Conservation (phyloP, 1,139 yeast genomes). For the Taiozyma sp. region DNA sequence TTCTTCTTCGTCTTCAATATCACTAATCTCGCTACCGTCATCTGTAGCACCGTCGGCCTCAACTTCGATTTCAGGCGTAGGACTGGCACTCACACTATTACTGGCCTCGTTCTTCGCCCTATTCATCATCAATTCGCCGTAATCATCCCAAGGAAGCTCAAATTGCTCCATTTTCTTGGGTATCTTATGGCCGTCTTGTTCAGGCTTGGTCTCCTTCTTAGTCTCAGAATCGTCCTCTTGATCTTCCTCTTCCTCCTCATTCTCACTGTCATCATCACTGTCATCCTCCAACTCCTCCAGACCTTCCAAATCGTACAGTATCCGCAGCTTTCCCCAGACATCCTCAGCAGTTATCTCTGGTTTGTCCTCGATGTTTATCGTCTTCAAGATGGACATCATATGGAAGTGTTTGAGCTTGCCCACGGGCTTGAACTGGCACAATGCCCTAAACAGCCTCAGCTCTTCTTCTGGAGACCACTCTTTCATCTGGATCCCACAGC, state of each 20-base stretch:
- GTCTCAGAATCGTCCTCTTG: constrained; percentile 13
- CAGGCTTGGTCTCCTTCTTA: constrained; percentile 11
- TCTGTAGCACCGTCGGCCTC: constrained; percentile 4
- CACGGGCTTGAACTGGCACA: constrained; percentile 67
- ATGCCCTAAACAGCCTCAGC: constrained; percentile 56
- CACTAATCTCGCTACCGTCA: constrained; percentile 10
- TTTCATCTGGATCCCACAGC: neutral
- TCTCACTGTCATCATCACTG: constrained; percentile 23
- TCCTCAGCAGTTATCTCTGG: constrained; percentile 41
- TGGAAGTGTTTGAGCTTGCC: constrained; percentile 52
- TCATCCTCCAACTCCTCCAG: constrained; percentile 49
- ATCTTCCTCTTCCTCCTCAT: constrained; percentile 15
- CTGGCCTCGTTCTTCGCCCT: constrained; percentile 13
- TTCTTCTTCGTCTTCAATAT: constrained; percentile 15
- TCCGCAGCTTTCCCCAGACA: constrained; percentile 53
- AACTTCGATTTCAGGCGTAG: neutral
- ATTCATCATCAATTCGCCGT: constrained; percentile 12
- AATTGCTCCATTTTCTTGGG: constrained; percentile 6
- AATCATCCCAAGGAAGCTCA: constrained; percentile 5
- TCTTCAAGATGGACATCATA: constrained; percentile 49
- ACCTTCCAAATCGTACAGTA: constrained; percentile 50
- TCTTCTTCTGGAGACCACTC: constrained; percentile 64
- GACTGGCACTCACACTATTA: constrained; percentile 7
- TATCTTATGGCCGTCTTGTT: constrained; percentile 15
- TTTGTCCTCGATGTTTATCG: constrained; percentile 37